A percentile compares a stretch with the other conserved stretches of the same genome.
phyloP scores from a whole-genome alignment of 257 asterid genomes.

The Pogostemon cablin region DNA sequence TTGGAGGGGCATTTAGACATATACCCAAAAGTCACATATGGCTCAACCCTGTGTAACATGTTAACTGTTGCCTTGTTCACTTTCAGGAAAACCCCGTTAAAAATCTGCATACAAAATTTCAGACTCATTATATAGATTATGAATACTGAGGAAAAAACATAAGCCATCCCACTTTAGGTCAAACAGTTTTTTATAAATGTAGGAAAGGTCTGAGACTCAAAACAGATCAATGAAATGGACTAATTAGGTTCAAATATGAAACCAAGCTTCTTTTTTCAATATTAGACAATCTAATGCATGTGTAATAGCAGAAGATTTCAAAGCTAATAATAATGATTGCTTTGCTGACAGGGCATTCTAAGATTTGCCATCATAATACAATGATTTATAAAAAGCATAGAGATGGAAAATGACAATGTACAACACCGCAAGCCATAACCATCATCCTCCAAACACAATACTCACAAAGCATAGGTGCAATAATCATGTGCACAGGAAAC shows the following conservation, averaged over 20 bases:
- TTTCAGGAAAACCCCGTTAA: constrained; percentile 55
- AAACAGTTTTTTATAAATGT: neutral
- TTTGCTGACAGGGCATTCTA: neutral
- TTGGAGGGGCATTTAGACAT: neutral
- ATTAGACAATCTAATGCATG: neutral
- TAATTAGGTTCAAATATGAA: neutral
- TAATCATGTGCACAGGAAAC: neutral
- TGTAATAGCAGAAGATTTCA: neutral
- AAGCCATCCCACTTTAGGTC: neutral
- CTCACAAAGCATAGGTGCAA: neutral
- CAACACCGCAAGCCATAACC: neutral
- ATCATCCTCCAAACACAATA: neutral
- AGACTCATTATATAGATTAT: neutral
- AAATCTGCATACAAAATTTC: constrained; percentile 39
- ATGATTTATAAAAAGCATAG: neutral
- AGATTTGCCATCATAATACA: neutral
- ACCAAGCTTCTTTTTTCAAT: neutral
- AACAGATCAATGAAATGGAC: neutral
- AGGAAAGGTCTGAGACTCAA: neutral
- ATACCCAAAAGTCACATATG: constrained; percentile 56
- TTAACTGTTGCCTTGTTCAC: constrained; percentile 62
- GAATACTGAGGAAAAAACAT: neutral
- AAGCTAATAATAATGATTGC: neutral
- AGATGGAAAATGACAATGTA: neutral
- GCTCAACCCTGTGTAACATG: constrained; percentile 61